Conservation (phyloP, 345 rosid species). For the Draba incana region DNA sequence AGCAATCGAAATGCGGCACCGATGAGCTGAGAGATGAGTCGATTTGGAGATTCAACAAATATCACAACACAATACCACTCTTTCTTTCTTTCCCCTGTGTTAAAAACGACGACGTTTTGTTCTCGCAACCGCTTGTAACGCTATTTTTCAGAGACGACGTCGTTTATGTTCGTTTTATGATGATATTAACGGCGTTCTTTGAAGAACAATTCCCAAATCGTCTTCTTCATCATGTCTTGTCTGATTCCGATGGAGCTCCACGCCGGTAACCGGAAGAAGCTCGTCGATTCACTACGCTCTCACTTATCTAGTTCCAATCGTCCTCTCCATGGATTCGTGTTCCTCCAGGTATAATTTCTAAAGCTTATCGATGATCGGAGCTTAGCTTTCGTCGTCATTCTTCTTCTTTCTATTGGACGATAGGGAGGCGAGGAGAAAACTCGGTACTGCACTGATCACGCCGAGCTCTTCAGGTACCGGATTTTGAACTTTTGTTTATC, state of each 20-base stretch:
- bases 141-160: not conserved
- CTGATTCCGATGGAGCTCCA: slow-evolving; percentile 75
- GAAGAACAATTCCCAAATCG: not conserved
- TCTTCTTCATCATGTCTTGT: slow-evolving; percentile 41
- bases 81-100: not conserved
- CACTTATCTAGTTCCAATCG: slow-evolving; percentile 53
- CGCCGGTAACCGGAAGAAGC: slow-evolving; percentile 66
- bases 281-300: slow-evolving; percentile 56
- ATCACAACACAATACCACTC: not conserved
- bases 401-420: not conserved
- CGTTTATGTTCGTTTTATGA: not conserved
- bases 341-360: slow-evolving; percentile 57
- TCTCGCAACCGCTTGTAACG: too few species aligned
- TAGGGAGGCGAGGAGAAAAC: slow-evolving; percentile 89
- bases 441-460: slow-evolving; percentile 90
- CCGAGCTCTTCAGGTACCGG: slow-evolving; percentile 79
- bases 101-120: not conserved
- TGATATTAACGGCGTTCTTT: not conserved
- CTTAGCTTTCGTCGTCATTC: slow-evolving; percentile 1
- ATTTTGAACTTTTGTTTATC: not conserved
- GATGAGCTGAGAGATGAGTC: slow-evolving; percentile 32
- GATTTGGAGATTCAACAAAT: slow-evolving; percentile 2
- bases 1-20: slow-evolving; percentile 30
- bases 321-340: slow-evolving; percentile 69
- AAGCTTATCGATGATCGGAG: slow-evolving; percentile 10